These are phyloP conservation scores for Mucor plumbeus DNA, from an alignment of 371 early-diverging fungal species.

Conservation along the genomic window DNA sequence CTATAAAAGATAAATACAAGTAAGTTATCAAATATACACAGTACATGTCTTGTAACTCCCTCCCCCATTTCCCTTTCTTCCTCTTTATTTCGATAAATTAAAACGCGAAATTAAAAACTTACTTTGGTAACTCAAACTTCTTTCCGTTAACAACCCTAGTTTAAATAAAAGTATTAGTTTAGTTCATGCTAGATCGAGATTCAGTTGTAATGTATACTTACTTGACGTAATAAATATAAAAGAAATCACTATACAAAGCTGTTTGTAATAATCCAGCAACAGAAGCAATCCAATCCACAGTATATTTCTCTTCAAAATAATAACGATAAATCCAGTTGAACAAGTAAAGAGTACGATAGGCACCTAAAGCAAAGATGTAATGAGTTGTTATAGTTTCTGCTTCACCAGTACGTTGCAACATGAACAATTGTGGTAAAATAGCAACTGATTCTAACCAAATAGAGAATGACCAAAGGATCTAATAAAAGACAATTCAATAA, in stretches of 20 bases:
- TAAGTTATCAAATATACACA: not conserved
- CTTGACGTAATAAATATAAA: conserved; percentile 93
- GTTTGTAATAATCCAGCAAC: conserved; percentile 95
- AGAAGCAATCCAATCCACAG: conserved; percentile 74
- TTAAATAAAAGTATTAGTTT: conserved; percentile 77
- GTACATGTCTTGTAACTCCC: not conserved
- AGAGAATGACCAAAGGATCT: conserved; percentile 97
- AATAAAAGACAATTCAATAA: too few relatives aligned
- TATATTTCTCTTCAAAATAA: conserved; percentile 63
- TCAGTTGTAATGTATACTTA: too few relatives aligned
- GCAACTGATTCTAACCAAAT: conserved; percentile 97
- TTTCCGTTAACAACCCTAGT: conserved; percentile 79
- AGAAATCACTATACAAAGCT: conserved; percentile 96
- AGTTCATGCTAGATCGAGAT: too few relatives aligned
- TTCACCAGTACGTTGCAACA: conserved; percentile 97
- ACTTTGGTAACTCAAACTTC: conserved; percentile 75
- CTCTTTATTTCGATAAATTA: not conserved
- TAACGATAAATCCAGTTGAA: conserved; percentile 97
- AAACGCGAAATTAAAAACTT: conserved; percentile 9
- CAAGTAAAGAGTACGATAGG: conserved; percentile 95
- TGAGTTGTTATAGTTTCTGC: conserved; percentile 99
- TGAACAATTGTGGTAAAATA: conserved; percentile 98
- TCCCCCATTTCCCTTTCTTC: not conserved
- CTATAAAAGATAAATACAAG: not conserved
- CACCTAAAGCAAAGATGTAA: conserved; percentile 97